Conservation (phyloP, 2,329 filamentous ascomycete species). For the Fusarium cicatricum region DNA sequence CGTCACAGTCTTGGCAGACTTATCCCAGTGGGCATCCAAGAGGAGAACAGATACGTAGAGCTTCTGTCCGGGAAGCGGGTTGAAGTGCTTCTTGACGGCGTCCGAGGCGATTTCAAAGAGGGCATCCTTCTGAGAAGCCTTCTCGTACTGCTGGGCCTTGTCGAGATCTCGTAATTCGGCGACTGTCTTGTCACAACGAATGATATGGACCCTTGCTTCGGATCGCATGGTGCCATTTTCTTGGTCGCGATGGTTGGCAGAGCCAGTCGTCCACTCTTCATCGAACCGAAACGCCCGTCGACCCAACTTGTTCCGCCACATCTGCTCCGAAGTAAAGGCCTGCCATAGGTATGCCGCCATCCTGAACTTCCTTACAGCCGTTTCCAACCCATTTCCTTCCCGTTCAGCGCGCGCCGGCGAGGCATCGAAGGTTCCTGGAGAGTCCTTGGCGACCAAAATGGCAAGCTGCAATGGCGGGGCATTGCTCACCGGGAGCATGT, state of each 20-base stretch:
- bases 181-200: conserved; percentile 84
- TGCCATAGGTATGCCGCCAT: conserved; percentile 98
- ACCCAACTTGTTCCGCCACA: conserved; percentile 88
- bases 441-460: conserved; percentile 88
- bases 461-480: conserved; percentile 88
- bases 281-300: conserved; percentile 89
- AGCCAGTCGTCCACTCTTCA: conserved; percentile 91
- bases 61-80: conserved; percentile 77
- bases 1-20: conserved; percentile 70
- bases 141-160: conserved; percentile 77
- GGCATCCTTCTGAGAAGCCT: conserved; percentile 74
- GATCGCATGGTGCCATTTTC: conserved; percentile 80
- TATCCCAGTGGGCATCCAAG: conserved; percentile 90
- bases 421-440: conserved; percentile 84
- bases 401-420: conserved; percentile 76
- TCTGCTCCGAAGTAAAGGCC: conserved; percentile 95
- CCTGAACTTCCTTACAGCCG: conserved; percentile 86
- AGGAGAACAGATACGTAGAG: conserved; percentile 88
- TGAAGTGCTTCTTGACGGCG: conserved; percentile 81
- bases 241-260: conserved; percentile 78
- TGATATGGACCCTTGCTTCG: conserved; percentile 88
- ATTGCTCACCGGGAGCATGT: conserved; percentile 82
- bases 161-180: conserved; percentile 83
- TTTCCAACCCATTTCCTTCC: conserved; percentile 83
- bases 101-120: conserved; percentile 81